Percentiles rank a stretch among this genome's conserved stretches.
These are phyloP conservation scores for Crataegus laevigata DNA, from an alignment of 306 rosid species.

Conservation along the genomic window DNA sequence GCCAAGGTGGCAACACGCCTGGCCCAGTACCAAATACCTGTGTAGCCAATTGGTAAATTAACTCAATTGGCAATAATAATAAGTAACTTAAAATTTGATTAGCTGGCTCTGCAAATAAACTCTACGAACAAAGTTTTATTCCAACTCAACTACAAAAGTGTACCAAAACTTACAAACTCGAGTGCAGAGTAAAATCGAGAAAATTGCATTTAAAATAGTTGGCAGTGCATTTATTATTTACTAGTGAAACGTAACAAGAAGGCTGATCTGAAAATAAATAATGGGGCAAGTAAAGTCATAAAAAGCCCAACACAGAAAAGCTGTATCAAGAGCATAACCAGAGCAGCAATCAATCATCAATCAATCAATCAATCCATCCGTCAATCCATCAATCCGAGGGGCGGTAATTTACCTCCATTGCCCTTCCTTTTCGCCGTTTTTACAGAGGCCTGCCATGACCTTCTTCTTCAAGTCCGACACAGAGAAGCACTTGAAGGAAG, in stretches of 20 bases:
- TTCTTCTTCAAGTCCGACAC: conserved; percentile 88
- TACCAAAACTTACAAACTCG: not conserved
- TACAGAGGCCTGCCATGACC: conserved; percentile 79
- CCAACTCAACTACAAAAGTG: not conserved
- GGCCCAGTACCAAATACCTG: conserved; percentile 83
- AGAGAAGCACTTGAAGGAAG: conserved; percentile 88
- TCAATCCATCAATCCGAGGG: not conserved
- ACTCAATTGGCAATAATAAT: not conserved
- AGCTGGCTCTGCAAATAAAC: not conserved
- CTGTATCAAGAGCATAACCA: not conserved
- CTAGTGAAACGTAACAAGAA: not conserved
- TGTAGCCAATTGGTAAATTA: not conserved
- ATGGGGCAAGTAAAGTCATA: conserved; percentile 19
- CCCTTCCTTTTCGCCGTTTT: conserved; percentile 73
- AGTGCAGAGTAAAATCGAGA: not conserved
- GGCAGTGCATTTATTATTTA: not conserved
- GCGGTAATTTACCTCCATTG: conserved; percentile 69
- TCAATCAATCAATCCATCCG: too few relatives aligned
- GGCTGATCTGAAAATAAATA: not conserved
- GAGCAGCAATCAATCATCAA: not conserved
- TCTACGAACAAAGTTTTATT: not conserved
- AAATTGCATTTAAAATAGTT: not conserved
- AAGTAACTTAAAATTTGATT: not conserved
- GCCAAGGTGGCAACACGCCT: conserved; percentile 89
- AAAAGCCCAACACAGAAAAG: conserved; percentile 17